Percentiles rank a stretch among this genome's conserved stretches.
Evolutionary conservation across 306 rosid species (phyloP).

Genomic region (Fragaria nilgerrensis): DNA sequence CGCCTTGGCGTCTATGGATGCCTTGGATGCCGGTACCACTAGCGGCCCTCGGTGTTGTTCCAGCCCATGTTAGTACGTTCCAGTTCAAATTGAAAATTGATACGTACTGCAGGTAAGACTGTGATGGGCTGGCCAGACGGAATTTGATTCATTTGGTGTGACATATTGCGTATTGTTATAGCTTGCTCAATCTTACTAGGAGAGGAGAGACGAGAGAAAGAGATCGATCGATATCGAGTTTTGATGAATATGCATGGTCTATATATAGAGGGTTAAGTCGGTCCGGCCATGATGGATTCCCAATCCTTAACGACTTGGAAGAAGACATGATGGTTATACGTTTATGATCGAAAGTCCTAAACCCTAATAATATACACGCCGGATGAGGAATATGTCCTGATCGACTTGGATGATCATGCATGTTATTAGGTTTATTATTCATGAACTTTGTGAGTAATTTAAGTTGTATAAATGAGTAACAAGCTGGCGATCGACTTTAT

Average conservation of each 20-base stretch:
- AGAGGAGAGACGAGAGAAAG: background rate
- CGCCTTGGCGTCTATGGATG: background rate
- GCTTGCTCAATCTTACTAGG: background rate
- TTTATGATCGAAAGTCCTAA: no score
- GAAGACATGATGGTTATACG: background rate
- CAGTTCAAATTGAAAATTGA: background rate
- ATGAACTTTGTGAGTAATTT: no score
- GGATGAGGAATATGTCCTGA: background rate
- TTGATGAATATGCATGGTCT: background rate
- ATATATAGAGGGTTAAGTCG: background rate
- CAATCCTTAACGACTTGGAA: background rate
- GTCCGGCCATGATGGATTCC: background rate
- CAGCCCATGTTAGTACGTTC: background rate
- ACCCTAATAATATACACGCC: no score
- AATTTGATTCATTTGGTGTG: background rate
- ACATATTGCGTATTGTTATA: background rate
- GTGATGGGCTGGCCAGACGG: background rate
- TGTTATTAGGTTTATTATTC: no score
- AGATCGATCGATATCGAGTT: background rate
- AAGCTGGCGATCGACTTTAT: background rate
- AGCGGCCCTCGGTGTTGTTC: background rate
- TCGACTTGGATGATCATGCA: background rate
- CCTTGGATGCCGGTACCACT: background rate
- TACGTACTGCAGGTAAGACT: background rate
- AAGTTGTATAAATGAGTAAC: no score